phyloP scores from a whole-genome alignment of 768 basidiomycete genomes.

The Kwoniella dendrophila region DNA sequence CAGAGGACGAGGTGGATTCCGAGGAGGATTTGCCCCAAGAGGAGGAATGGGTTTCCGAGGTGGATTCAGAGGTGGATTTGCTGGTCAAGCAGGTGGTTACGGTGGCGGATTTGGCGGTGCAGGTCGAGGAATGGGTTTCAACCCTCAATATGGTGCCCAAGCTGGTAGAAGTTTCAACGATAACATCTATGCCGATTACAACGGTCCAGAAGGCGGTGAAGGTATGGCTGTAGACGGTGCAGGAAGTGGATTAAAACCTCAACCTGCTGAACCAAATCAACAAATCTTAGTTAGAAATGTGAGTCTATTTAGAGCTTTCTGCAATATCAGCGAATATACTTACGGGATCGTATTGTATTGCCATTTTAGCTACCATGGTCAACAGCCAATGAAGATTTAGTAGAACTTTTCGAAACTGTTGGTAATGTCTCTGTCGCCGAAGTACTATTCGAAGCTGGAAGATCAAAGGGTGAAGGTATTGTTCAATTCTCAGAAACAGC shows the following conservation, averaged over 20 bases:
- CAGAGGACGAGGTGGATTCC: constrained; percentile 57
- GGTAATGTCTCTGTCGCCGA: constrained; percentile 93
- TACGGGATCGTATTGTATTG: too few relatives aligned
- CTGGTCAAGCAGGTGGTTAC: constrained; percentile 49
- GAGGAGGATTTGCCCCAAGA: constrained; percentile 60
- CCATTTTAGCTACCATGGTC: constrained; percentile 85
- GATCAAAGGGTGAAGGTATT: constrained; percentile 92
- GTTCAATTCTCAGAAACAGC: constrained; percentile 85
- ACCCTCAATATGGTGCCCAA: constrained; percentile 61
- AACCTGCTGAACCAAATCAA: constrained; percentile 76
- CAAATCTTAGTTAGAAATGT: constrained; percentile 99
- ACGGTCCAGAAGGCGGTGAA: constrained; percentile 72
- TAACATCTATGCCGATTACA: constrained; percentile 89
- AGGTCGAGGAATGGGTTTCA: constrained; percentile 52
- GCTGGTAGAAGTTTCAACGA: constrained; percentile 66
- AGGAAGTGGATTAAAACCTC: constrained; percentile 28
- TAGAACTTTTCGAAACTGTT: constrained; percentile 97
- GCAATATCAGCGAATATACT: too few relatives aligned
- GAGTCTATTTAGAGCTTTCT: constrained; percentile 59
- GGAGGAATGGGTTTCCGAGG: constrained; percentile 61
- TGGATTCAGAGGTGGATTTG: constrained; percentile 47
- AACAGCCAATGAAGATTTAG: constrained; percentile 96
- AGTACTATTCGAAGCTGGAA: constrained; percentile 86
- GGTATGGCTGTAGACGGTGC: constrained; percentile 35
- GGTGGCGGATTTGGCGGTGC: constrained; percentile 58